Evolutionary conservation across 1,284 basidiomycete genomes (phyloP).

Genomic region (Caloboletus inedulis): DNA sequence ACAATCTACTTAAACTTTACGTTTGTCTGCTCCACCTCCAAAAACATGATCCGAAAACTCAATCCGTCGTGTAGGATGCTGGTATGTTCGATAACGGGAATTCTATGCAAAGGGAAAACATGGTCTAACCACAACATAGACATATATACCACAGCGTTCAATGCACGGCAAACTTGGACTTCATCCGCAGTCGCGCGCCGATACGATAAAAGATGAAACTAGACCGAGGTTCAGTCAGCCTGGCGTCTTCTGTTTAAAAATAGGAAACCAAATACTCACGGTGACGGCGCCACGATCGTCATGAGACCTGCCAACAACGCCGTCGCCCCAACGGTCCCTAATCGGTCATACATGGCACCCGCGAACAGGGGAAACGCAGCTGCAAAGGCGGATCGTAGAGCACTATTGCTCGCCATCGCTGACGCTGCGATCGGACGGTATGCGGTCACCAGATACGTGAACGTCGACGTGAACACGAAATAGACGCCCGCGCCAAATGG

Average conservation of each 20-base stretch:
- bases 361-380: constrained; percentile 74
- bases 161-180: constrained; percentile 35
- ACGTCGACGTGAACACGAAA: constrained; percentile 64
- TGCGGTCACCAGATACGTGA: constrained; percentile 69
- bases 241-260: neutral
- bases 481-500: constrained; percentile 60
- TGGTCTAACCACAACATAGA: neutral
- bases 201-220: constrained; percentile 40
- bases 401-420: constrained; percentile 73
- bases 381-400: constrained; percentile 63
- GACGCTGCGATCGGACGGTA: constrained; percentile 78
- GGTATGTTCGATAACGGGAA: neutral
- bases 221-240: constrained; percentile 7
- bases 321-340: constrained; percentile 74
- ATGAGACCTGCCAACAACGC: constrained; percentile 73
- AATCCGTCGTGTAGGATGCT: neutral
- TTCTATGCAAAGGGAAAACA: neutral
- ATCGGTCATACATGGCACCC: constrained; percentile 49
- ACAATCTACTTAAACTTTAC: neutral
- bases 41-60: neutral
- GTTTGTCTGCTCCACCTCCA: too few relatives aligned
- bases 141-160: too few relatives aligned
- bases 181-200: constrained; percentile 33
- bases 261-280: constrained; percentile 41
- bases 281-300: constrained; percentile 67